Conservation (phyloP, 164 flowering plant species). For the Vitis rupestris region DNA sequence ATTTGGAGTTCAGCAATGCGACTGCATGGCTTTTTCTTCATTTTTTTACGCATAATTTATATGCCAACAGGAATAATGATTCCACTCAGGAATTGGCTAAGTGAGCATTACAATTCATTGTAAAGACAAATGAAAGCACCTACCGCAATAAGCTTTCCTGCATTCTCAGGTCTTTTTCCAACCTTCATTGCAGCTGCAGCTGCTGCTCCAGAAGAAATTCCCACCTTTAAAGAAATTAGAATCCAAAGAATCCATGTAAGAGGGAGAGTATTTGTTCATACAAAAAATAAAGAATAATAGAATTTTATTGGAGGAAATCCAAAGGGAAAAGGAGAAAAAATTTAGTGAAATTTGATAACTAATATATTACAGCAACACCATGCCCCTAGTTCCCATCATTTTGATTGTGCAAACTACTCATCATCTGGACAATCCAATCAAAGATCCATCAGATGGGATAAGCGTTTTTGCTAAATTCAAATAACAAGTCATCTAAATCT, state of each 20-base stretch:
- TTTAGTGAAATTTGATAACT: too few species aligned
- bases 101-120: not conserved
- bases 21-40: too few species aligned
- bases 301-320: too few species aligned
- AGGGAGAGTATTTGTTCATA: too few species aligned
- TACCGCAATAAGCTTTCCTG: slow-evolving; percentile 91
- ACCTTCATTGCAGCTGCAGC: slow-evolving; percentile 82
- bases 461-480: too few species aligned
- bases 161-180: slow-evolving; percentile 87
- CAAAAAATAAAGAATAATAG: too few species aligned
- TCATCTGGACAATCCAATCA: not conserved
- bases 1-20: too few species aligned
- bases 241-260: not conserved
- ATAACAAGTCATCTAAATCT: too few species aligned
- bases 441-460: not conserved
- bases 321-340: too few species aligned
- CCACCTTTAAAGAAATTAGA: slow-evolving; percentile 50
- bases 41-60: too few species aligned
- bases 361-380: too few species aligned
- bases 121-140: slow-evolving; percentile 16
- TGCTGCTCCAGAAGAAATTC: slow-evolving; percentile 95
- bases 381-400: not conserved
- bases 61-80: too few species aligned
- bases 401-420: not conserved
- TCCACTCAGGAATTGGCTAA: not conserved